Base-by-base conservation (phyloP, 2,329 filamentous ascomycete genomes). In the Claviceps quebecensis region DNA sequence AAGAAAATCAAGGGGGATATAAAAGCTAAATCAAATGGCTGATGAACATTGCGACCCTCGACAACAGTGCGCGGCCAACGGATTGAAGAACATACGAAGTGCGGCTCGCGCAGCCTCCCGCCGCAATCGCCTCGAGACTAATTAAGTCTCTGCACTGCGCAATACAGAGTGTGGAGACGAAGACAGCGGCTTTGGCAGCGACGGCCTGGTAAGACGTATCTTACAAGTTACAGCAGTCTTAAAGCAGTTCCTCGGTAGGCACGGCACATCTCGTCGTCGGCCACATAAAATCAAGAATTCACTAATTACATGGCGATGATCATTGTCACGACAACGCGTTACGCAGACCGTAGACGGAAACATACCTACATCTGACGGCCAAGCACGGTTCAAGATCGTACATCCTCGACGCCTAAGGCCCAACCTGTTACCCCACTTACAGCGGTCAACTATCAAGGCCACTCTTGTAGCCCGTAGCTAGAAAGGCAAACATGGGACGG, bases 11-110 rank as follows among this genome's bases (percentile, higher is more conserved):
- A n/a, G n/a, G n/a, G n/a, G n/a, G n/a, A n/a, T n/a, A n/a, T n/a
- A n/a, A n/a, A n/a, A n/a, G n/a, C n/a, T n/a, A 9, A 45, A 17
- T 45, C 44, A 9, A 45, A 17, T 45, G 23, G 29, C 45, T 46
- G 13, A 46, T 36, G 5, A 34, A 47, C 36, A 37, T 29, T 2
- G 17, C 43, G 29, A 44, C 17, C 22, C 41, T 19, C 36, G 13
- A 26, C 36, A 22, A 46, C 57, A 91, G 86, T 88, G 85, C 69
- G 87, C 93, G 81, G 82, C 85, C 64, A 86, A 85, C 62, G 87
- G 87, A 38, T 72, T 91, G 59, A 91, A 89, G 70, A 89, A 87
- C 66, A 76, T 93, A 53, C 82, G 84, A 63, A 80, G 81, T 59
- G 78, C 81, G 49, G 76, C 81, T 56, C 79, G 85, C 55, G 77